Evolutionary conservation across 2,329 filamentous ascomycete species (phyloP), one percentile per base, ranked within the genome.

Genomic region (Tolypocladium inflatum): DNA sequence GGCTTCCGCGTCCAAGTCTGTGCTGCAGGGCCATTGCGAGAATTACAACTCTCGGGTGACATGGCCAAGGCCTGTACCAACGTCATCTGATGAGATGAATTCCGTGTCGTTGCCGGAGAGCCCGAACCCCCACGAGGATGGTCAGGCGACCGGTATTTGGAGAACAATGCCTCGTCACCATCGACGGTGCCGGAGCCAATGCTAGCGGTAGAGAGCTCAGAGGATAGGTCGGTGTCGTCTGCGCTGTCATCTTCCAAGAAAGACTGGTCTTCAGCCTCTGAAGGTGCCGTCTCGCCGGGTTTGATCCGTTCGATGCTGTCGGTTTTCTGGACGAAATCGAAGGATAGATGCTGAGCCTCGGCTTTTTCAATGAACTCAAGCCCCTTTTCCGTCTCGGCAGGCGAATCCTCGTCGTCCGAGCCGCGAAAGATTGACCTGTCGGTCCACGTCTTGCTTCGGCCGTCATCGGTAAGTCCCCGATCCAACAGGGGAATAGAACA

Each of bases 401-500:
- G 61, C 1, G 67, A 67, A 3, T 63, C 63, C 19, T 70, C 70
- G 4, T 75, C 74, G 23, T 80, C 80, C 1, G 78, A 74, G 0
- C 73, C 80, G 56, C 78, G 75, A 5, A 85, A 72, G 35, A 85
- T 68, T 0, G 84, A 86, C 48, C 74, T 77, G 43, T 83, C 73
- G 11, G 78, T 78, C 83, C 83, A 86, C 59, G 69, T 71, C 58
- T 72, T 73, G 62, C 76, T 77, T 9, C 66, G 71, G 1, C 71
- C 78, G 61, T 83, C 79, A 48, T 84, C 80, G 0, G 77, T 79
- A 37, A 80, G 68, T 3, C 81, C 88, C 55, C 88, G 83, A 60
- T 93, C 87, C 15, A 95, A 79, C 9, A 94, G 78, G 4, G 91
- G 90, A 39, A 87, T 85, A 0, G 89, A 92, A 43, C 83, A 87